These are phyloP conservation scores for Pythium pyrilobum DNA, from an alignment of 352 stramenopile genomes.

Conservation along the genomic window DNA sequence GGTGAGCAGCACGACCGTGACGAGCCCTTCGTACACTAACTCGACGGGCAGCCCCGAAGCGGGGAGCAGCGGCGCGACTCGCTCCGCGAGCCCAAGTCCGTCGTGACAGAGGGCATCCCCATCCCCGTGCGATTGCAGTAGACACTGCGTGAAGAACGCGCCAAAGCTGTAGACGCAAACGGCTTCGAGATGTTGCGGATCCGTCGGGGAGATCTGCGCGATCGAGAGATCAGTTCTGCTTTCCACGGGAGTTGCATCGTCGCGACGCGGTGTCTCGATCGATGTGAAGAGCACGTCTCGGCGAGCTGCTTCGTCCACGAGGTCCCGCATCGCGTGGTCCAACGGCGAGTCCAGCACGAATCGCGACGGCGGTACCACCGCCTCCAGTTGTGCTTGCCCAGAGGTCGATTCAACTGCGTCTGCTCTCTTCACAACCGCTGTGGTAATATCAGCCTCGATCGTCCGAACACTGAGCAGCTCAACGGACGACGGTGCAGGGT, in stretches of 20 bases:
- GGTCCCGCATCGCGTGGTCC: slow-evolving; percentile 13
- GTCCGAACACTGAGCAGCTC: neutral
- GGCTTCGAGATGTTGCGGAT: slow-evolving; percentile 12
- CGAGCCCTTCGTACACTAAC: slow-evolving; percentile 35
- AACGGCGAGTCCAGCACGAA: slow-evolving; percentile 17
- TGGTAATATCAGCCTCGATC: too few species aligned
- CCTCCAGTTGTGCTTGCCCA: too few species aligned
- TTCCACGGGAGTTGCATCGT: neutral
- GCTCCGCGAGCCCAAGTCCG: slow-evolving; percentile 27
- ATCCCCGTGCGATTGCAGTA: slow-evolving; percentile 2
- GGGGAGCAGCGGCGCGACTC: slow-evolving; percentile 19
- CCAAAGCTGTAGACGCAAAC: slow-evolving; percentile 49
- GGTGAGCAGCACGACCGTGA: slow-evolving; percentile 29
- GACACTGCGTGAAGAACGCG: slow-evolving; percentile 40
- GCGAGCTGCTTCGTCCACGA: neutral
- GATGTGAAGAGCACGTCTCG: slow-evolving; percentile 18
- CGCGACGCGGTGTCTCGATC: neutral
- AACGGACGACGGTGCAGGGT: neutral
- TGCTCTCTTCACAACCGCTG: too few species aligned
- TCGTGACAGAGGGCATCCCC: neutral
- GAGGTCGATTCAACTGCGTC: too few species aligned
- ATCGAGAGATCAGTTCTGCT: neutral
- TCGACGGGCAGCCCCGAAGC: slow-evolving; percentile 14
- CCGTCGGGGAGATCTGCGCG: neutral
- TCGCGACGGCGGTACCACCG: neutral